A percentile compares a stretch with the other conserved stretches of the same genome.
Evolutionary conservation across 1,284 basidiomycete genomes (phyloP).

Genomic region (Ceratobasidium sp.): DNA sequence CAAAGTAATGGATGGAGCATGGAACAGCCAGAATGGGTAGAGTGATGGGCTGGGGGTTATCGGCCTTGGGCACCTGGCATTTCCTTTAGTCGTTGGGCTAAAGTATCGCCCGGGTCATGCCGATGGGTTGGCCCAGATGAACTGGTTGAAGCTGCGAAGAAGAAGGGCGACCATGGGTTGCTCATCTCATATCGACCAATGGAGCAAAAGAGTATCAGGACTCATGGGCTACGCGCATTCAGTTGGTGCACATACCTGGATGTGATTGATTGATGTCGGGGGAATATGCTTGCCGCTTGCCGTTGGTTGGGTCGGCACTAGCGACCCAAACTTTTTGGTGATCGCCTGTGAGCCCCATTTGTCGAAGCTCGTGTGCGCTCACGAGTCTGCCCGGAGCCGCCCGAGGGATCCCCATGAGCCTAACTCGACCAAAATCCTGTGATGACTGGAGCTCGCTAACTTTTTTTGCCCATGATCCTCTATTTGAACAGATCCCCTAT

Average conservation of each 20-base stretch:
- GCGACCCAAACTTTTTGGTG: not conserved
- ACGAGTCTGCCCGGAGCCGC: not conserved
- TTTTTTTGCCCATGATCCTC: slow-evolving; percentile 4
- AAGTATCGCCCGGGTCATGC: not conserved
- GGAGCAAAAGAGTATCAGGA: not conserved
- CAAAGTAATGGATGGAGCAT: not conserved
- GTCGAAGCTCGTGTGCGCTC: not conserved
- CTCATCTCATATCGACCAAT: not conserved
- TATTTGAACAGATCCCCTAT: slow-evolving; percentile 73
- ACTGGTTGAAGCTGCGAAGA: not conserved
- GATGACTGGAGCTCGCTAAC: slow-evolving; percentile 4
- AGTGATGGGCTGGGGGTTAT: not conserved
- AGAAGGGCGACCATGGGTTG: no score
- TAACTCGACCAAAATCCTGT: not conserved
- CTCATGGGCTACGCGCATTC: not conserved
- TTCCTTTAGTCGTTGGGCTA: not conserved
- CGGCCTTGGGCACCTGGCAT: not conserved
- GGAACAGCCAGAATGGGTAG: not conserved
- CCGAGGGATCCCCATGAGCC: not conserved
- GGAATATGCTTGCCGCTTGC: not conserved
- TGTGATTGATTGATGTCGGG: slow-evolving; percentile 4
- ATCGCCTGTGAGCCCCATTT: not conserved
- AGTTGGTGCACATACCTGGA: not conserved
- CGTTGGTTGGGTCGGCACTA: not conserved
- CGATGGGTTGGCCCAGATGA: not conserved